Base-by-base conservation (phyloP, 2,329 filamentous ascomycete genomes). In the Fusarium sp. region DNA sequence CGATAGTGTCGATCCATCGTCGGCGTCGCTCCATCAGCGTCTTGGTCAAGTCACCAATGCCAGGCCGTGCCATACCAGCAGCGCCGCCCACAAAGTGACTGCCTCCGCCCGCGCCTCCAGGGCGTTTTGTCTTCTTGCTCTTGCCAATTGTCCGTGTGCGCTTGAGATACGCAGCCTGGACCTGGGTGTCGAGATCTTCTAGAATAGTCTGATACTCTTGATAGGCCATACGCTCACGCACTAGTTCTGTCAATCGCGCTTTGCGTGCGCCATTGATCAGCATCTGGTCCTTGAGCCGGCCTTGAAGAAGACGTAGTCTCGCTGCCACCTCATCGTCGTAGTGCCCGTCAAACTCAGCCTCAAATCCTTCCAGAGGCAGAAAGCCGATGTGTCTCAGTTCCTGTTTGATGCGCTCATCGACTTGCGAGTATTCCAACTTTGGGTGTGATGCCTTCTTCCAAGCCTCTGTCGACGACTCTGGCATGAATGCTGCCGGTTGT, bases 151-250 rank as follows among this genome's bases (percentile, higher is more conserved):
- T 97, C 50, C 96, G 90, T 27, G 95, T 98, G 23, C 96, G 91
- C 82, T 99, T 99, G 46, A 97, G 89, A 77, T 98, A 99, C 4
- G 96, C 95, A 56, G 93, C 91, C 77, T 98, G 94, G 42, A 98
- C 93, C 78, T 98, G 96, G 42, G 90, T 89, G 83, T 99, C 96
- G 20, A 99, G 89, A 78, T 99, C 96, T 77, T 99, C 96, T 55
- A 96, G 90, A 73, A 99, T 99, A 61, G 93, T 97, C 78, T 91
- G 91, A 83, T 97, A 99, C 78, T 99, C 96, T 77, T 99, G 96
- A 81, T 96, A 90, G 0, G 96, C 96, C 88, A 99, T 95, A 70
- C 93, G 90, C 78, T 97, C 94, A 73, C 93, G 91, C 7, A 96
- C 93, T 27, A 97, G 86, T 36, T 97, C 94, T 1, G 93, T 89